Base-by-base conservation (phyloP, 2,329 filamentous ascomycete genomes). In the Zymoseptoria brevis region DNA sequence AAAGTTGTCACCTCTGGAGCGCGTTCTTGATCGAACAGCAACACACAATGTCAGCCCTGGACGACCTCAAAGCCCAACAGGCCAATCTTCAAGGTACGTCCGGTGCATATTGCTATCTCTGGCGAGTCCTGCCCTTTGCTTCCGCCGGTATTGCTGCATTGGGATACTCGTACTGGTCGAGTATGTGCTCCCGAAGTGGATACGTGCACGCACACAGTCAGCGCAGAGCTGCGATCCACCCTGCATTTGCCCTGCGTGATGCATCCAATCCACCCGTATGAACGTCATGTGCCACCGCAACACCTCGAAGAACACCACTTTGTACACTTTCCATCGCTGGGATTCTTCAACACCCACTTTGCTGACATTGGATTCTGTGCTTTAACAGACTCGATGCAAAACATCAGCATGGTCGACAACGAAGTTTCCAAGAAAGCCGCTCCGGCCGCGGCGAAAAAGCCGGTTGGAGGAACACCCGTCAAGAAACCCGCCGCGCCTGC, bases 1-100 rank as follows among this genome's bases (percentile, higher is more conserved):
- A 16, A 16, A 41, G 4, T 41, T 5, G 1, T 4, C 16, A 16
- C 7, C 13, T 45, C 7, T 7, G 16, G n/a, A 45, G 35, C 4
- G 3, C 35, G 13, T n/a, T 45, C 35, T 16, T 6, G 13, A n/a
- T n/a, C 13, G 13, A n/a, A n/a, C 11, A 45, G 35, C 35, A 45
- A 45, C 11, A 13, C 35, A 16, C 35, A n/a, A 64, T 64, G 56
- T 60, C 57, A 9, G 62, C 63, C 22, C 56, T 76, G 22, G 70
- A 74, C 30, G 68, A 75, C 9, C 64, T 76, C 53, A 76, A 76
- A 68, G 69, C 75, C 65, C 75, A 76, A 64, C 75, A 75, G 58
- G 71, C 69, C 60, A 72, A 71, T 19, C 69, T 77, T 41, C 71
- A 76, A 69, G 70, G 75, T 76, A 66, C 59, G 73, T 63, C 45